phyloP scores from a whole-genome alignment of 1,139 yeast species.

The Sugiyamaella neomexicana region DNA sequence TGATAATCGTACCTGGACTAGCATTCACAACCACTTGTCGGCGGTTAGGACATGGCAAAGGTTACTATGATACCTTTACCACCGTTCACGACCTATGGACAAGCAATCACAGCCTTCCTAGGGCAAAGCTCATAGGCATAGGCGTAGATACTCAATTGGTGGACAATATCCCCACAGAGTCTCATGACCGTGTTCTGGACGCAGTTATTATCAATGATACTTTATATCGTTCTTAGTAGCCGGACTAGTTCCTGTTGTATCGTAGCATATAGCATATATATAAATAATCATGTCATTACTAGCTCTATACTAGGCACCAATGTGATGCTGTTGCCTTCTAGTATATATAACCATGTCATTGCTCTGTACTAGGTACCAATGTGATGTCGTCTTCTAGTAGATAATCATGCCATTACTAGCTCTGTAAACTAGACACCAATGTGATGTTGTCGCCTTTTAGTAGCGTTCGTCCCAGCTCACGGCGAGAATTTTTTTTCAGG shows the following conservation, averaged over 20 bases:
- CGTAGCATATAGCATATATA: constrained; percentile 5
- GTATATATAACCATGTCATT: no score
- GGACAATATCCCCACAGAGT: constrained; percentile 58
- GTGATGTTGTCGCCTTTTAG: constrained; percentile 95
- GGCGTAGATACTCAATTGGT: constrained; percentile 73
- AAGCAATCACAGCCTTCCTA: constrained; percentile 14
- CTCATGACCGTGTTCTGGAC: constrained; percentile 70
- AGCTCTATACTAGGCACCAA: constrained; percentile 59
- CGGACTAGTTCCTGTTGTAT: no score
- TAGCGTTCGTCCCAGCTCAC: constrained; percentile 53
- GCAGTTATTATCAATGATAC: constrained; percentile 49
- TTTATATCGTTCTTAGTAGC: constrained; percentile 7
- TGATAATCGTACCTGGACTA: constrained; percentile 81
- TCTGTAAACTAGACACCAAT: constrained; percentile 61
- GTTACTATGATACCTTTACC: constrained; percentile 82
- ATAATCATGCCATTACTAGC: constrained; percentile 10
- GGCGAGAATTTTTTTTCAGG: constrained; percentile 46
- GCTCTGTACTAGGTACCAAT: no score
- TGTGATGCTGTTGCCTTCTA: constrained; percentile 94
- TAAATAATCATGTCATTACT: constrained; percentile 4
- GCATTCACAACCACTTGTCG: constrained; percentile 60
- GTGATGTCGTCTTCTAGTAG: no score
- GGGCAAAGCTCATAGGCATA: constrained; percentile 54
- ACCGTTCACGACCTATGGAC: constrained; percentile 48
- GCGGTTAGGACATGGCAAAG: constrained; percentile 91